Base-by-base conservation (phyloP, 805 yeast genomes). In the Kluyveromyces starmeri region DNA sequence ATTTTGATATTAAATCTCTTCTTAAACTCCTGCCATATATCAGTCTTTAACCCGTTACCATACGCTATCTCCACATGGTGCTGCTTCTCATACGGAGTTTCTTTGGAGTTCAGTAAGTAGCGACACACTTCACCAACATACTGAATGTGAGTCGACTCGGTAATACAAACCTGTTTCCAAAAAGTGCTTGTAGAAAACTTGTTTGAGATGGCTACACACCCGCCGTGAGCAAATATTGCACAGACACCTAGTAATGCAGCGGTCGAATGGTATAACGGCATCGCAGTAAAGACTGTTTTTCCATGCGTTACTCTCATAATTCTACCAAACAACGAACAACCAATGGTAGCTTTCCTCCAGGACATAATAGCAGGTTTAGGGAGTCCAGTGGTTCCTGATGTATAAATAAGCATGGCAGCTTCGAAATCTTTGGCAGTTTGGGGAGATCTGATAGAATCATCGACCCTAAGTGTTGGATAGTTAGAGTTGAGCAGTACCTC, bases 111-210 rank as follows among this genome's bases (percentile, higher is more conserved):
- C 42, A 83, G 59, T 39, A 88, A 66, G 51, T 86, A 89, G 32
- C 97, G 72, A 57, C 96, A 84, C 20, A 85, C 86, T 58, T 88
- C 97, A 12, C 97, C 97, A 12, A 88, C 97, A 48, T 88, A 88
- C 59, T 88, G 96, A 36, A 85, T 71, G 42, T 83, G 83, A 4
- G 94, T 83, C 3, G 96, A 83, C 2, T 66, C 58, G 10, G 78
- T 58, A 22, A 83, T 51, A 44, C 69, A 75, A 3, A 81, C 88
- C 58, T 89, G 95, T 12, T 86, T 78, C 96, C 97, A 88, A 58
- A 83, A 85, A 4, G 83, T 73, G 3, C 80, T 68, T 5, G 89
- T 78, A 1, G 94, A 82, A 55, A 89, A 88, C 55, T 82, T 83
- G 43, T 77, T 78, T 18, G 89, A 77, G 16, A 89, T 56, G 0